phyloP scores from a whole-genome alignment of 2,329 filamentous ascomycete species.

The Fusarium annulatum region DNA sequence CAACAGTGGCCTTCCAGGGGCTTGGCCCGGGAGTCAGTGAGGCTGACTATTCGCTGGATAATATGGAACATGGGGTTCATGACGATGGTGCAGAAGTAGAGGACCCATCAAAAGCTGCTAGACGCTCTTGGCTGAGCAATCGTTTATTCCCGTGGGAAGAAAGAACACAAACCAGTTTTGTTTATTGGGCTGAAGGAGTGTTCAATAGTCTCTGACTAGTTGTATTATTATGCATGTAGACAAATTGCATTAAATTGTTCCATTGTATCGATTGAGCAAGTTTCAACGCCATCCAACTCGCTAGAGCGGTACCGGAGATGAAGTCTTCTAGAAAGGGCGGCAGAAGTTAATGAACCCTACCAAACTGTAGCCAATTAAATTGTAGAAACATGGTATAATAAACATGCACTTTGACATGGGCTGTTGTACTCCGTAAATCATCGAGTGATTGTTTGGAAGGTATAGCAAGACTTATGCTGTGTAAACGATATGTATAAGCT shows the following conservation, averaged over 20 bases:
- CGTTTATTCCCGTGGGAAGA: slow-evolving; percentile 26
- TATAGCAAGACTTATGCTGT: background rate
- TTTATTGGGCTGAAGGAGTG: background rate
- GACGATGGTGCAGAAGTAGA: background rate
- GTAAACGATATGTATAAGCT: background rate
- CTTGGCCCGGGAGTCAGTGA: slow-evolving; percentile 49
- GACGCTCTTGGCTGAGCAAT: slow-evolving; percentile 8
- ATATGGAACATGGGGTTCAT: slow-evolving; percentile 1
- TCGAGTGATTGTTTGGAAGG: background rate
- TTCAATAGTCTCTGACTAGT: slow-evolving; percentile 1
- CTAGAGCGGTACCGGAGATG: slow-evolving; percentile 34
- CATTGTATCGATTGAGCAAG: slow-evolving; percentile 1
- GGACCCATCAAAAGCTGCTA: slow-evolving; percentile 15
- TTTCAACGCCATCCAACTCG: slow-evolving; percentile 3
- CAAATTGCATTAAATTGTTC: slow-evolving; percentile 1
- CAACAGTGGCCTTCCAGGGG: slow-evolving; percentile 45
- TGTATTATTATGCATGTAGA: background rate
- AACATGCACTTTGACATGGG: slow-evolving; percentile 3
- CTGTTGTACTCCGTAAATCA: background rate
- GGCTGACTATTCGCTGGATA: slow-evolving; percentile 2
- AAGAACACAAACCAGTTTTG: background rate
- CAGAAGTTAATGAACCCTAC: slow-evolving; percentile 31
- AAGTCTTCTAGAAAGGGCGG: slow-evolving; percentile 42
- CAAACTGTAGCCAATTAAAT: slow-evolving; percentile 27
- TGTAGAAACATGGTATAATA: slow-evolving; percentile 6